These are phyloP conservation scores for Aspergillus piperis DNA, from an alignment of 2,329 filamentous ascomycete species.

Conservation along the genomic window DNA sequence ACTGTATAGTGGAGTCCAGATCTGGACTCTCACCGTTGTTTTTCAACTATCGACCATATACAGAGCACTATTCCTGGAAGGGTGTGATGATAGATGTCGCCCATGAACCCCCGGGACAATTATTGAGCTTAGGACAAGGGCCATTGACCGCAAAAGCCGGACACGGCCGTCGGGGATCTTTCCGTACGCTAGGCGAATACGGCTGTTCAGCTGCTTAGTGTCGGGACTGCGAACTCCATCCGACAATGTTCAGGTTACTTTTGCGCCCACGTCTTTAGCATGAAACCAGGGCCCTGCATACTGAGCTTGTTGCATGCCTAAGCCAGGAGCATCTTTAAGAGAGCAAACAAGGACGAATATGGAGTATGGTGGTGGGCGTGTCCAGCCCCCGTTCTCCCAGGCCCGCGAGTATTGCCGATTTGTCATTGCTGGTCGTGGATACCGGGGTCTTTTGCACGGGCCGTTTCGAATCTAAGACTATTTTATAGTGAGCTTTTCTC, in stretches of 20 bases:
- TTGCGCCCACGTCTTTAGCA: not conserved
- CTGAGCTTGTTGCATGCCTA: not conserved
- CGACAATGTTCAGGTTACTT: not conserved
- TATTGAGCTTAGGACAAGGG: not conserved
- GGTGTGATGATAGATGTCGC: not conserved
- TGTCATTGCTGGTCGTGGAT: not conserved
- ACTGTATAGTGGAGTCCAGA: constrained; percentile 3
- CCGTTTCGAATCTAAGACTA: constrained; percentile 4
- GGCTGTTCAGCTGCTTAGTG: not conserved
- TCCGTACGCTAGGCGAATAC: not conserved
- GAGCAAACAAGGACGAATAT: not conserved
- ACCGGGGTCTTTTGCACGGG: not conserved
- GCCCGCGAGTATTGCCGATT: not conserved
- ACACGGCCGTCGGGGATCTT: not conserved
- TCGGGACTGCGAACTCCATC: not conserved
- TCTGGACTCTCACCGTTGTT: constrained; percentile 1
- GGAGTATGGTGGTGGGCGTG: not conserved
- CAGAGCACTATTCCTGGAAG: not conserved
- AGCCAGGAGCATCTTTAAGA: not conserved
- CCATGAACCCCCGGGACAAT: not conserved
- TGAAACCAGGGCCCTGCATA: not conserved
- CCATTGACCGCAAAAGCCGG: not conserved
- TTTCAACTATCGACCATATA: constrained; percentile 3
- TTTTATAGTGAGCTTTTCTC: not conserved
- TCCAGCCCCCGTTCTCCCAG: not conserved